Base-by-base conservation (phyloP, 2,329 filamentous ascomycete species). In the Hymenoscyphus albidus region DNA sequence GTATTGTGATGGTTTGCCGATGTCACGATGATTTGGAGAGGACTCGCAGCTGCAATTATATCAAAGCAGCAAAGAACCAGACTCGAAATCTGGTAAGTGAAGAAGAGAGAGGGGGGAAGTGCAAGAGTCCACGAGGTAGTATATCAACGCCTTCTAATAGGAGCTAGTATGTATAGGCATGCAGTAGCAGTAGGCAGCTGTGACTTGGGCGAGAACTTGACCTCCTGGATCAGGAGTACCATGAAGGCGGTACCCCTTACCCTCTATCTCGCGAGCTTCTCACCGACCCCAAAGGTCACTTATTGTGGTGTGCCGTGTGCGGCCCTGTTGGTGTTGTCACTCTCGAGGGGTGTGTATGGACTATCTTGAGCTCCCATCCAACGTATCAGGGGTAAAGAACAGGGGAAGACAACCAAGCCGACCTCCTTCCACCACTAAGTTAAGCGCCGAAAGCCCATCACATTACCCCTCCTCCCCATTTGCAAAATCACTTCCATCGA, bases 401-500 rank as follows among this genome's bases (percentile, higher is more conserved):
- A 51, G 44, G 44, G 44, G 18, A 51, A 51, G 44, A 51, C 44
- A 51, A 51, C 44, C 44, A 31, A 14, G 44, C 27, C n/a, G 40
- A 16, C 44, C 3, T 48, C 42, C 60, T 51, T 40, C 48, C 60
- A 59, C n/a, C 57, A 27, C 27, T 27, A 27, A 27, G n/a, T 62
- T 64, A 64, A 64, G 62, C 62, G 62, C 62, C 62, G 57, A 32
- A 39, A n/a, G n/a, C 10, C 61, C 14, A 58, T 58, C 61, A 63
- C 61, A 59, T 42, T 27, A 22, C 14, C 55, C 38, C 39, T 9
- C 54, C 57, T 14, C 39, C 14, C 59, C 18, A 22, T 39, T 38
- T 39, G 31, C 31, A 58, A 39, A 39, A 31, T 39, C 56, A 39
- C 56, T 12, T 39, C 27, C 56, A 38, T 42, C 31, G 14, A 35